phyloP scores from a whole-genome alignment of 1,139 yeast species.

The Scheffersomyces stambukii region DNA sequence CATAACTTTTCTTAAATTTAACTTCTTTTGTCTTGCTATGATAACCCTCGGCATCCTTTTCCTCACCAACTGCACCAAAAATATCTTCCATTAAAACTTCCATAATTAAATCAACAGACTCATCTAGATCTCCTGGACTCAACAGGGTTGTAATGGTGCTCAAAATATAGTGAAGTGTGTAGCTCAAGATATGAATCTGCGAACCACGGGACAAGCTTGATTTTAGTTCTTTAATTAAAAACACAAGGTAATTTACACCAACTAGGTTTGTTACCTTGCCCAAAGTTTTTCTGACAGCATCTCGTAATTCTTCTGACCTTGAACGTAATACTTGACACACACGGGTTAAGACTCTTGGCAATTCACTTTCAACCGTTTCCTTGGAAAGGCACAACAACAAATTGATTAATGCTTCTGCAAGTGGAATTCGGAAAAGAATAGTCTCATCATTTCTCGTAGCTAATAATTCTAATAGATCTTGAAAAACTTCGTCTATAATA shows the following conservation, averaged over 20 bases:
- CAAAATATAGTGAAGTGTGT: constrained; percentile 72
- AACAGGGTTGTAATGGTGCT: constrained; percentile 46
- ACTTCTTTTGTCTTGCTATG: constrained; percentile 86
- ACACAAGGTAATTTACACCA: constrained; percentile 72
- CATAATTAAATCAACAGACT: constrained; percentile 56
- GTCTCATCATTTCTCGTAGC: constrained; percentile 73
- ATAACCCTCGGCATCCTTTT: constrained; percentile 93
- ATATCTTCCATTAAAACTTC: constrained; percentile 85
- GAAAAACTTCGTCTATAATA: constrained; percentile 56
- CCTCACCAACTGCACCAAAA: constrained; percentile 90
- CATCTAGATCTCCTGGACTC: constrained; percentile 72
- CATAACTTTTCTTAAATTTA: constrained; percentile 82
- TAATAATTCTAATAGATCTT: constrained; percentile 58
- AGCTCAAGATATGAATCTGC: constrained; percentile 90
- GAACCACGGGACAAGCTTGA: constrained; percentile 84
- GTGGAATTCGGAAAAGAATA: constrained; percentile 66
- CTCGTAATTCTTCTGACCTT: constrained; percentile 84
- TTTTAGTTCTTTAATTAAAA: constrained; percentile 72
- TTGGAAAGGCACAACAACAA: constrained; percentile 61
- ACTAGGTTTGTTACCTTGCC: constrained; percentile 60
- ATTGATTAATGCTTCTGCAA: constrained; percentile 79
- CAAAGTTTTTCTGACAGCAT: constrained; percentile 74
- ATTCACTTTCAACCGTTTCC: constrained; percentile 49
- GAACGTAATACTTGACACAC: constrained; percentile 86
- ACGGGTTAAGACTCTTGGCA: constrained; percentile 81